phyloP scores from a whole-genome alignment of 768 basidiomycete genomes.

The Phlebiopsis flavidoalba region DNA sequence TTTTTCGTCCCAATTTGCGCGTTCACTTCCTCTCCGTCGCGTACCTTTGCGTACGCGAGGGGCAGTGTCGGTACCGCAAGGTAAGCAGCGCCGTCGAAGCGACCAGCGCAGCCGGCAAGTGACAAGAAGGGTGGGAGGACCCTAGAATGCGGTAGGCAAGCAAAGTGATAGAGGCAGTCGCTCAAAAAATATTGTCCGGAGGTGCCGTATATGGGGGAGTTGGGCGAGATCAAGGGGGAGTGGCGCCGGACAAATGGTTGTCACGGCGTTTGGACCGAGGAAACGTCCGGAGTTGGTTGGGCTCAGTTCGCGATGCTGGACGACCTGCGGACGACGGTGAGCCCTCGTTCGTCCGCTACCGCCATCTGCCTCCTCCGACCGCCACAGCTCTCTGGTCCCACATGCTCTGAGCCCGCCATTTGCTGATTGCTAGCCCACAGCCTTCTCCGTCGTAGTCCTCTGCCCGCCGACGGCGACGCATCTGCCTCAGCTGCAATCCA shows the following conservation, averaged over 20 bases:
- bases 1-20: background rate
- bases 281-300: background rate
- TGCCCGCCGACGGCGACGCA: background rate
- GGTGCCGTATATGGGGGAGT: background rate
- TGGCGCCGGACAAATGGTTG: slow-evolving; percentile 4
- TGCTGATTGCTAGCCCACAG: background rate
- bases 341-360: slow-evolving; percentile 1
- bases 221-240: background rate
- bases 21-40: background rate
- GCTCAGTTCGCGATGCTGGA: background rate
- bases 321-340: background rate
- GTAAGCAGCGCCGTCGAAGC: background rate
- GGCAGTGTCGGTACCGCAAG: background rate
- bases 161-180: background rate
- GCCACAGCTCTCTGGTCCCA: background rate
- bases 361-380: background rate
- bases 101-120: background rate
- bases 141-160: background rate
- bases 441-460: background rate
- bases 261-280: slow-evolving; percentile 3
- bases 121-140: background rate
- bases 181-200: background rate
- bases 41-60: background rate
- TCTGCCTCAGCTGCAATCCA: background rate
- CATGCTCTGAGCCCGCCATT: background rate